Evolutionary conservation across 176 grass and related monocot genomes (phyloP).

Genomic region (Oryza glumipatula): DNA sequence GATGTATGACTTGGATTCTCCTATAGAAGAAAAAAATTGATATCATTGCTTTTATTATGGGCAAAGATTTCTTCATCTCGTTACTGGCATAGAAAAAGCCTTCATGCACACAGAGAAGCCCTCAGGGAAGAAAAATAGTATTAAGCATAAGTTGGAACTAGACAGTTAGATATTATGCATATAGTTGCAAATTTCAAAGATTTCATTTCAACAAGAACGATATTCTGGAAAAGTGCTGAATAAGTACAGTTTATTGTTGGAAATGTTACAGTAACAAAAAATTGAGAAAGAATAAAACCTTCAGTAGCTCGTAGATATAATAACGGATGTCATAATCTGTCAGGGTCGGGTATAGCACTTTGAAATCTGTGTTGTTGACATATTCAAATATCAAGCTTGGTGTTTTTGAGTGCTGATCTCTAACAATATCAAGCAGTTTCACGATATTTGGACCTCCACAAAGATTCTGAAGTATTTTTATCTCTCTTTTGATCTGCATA

Average conservation of each 20-base stretch:
- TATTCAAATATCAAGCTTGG: slow-evolving; percentile 97
- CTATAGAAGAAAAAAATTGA: not conserved
- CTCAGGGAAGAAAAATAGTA: not conserved
- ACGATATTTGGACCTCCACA: slow-evolving; percentile 97
- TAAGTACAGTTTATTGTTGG: not conserved
- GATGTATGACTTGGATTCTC: not conserved
- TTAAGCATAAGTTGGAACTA: not conserved
- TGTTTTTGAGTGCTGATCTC: slow-evolving; percentile 96
- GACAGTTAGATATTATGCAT: not conserved
- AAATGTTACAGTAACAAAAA: slow-evolving; percentile 31
- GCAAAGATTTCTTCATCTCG: not conserved
- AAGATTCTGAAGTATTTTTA: slow-evolving; percentile 97
- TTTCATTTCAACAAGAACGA: slow-evolving; percentile 1
- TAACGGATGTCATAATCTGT: slow-evolving; percentile 99
- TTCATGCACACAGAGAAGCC: not conserved
- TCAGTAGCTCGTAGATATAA: slow-evolving; percentile 96
- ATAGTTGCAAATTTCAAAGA: not conserved
- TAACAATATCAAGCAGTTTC: slow-evolving; percentile 93
- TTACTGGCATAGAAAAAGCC: slow-evolving; percentile 15
- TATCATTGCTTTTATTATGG: not conserved
- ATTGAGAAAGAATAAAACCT: slow-evolving; percentile 49
- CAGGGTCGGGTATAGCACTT: slow-evolving; percentile 86
- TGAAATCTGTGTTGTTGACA: slow-evolving; percentile 98
- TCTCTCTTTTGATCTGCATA: slow-evolving; percentile 97
- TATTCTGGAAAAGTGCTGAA: not conserved